phyloP scores from a whole-genome alignment of 2,329 filamentous ascomycete species.

The Penicillium sp. region DNA sequence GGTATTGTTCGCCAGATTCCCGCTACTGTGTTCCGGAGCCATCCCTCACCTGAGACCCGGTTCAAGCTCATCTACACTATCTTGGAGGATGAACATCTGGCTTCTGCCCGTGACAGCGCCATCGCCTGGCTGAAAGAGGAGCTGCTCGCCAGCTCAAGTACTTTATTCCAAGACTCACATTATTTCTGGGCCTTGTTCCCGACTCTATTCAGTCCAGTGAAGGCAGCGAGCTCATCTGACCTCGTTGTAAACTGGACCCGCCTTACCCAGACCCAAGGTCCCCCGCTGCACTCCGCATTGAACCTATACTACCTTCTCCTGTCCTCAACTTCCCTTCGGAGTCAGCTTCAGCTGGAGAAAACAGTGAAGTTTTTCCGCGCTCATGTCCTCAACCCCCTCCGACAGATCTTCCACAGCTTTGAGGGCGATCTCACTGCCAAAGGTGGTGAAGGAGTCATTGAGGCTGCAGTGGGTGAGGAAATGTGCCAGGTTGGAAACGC shows the following conservation, averaged over 20 bases:
- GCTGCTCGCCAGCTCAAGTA: slow-evolving; percentile 42
- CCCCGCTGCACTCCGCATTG: slow-evolving; percentile 56
- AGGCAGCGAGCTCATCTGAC: slow-evolving; percentile 40
- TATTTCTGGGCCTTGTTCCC: slow-evolving; percentile 49
- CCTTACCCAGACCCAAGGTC: slow-evolving; percentile 48
- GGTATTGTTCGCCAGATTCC: slow-evolving; percentile 41
- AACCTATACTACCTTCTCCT: slow-evolving; percentile 62
- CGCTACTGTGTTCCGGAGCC: slow-evolving; percentile 48
- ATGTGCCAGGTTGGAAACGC: slow-evolving; percentile 37
- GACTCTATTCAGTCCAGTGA: slow-evolving; percentile 53
- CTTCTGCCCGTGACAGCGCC: slow-evolving; percentile 58
- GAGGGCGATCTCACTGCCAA: slow-evolving; percentile 33
- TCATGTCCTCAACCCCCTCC: slow-evolving; percentile 36
- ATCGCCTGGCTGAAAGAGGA: slow-evolving; percentile 64
- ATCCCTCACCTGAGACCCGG: slow-evolving; percentile 54
- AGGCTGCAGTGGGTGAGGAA: slow-evolving; percentile 36
- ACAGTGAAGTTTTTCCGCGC: slow-evolving; percentile 34
- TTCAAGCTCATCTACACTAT: slow-evolving; percentile 58
- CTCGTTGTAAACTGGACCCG: slow-evolving; percentile 49
- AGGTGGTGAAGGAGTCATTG: slow-evolving; percentile 40
- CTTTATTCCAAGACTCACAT: slow-evolving; percentile 38
- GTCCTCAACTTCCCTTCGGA: slow-evolving; percentile 50
- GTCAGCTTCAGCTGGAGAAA: slow-evolving; percentile 48
- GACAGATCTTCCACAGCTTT: slow-evolving; percentile 32
- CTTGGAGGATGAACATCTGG: slow-evolving; percentile 55